phyloP scores from a whole-genome alignment of 306 rosid species.

The Albizia julibrissin region DNA sequence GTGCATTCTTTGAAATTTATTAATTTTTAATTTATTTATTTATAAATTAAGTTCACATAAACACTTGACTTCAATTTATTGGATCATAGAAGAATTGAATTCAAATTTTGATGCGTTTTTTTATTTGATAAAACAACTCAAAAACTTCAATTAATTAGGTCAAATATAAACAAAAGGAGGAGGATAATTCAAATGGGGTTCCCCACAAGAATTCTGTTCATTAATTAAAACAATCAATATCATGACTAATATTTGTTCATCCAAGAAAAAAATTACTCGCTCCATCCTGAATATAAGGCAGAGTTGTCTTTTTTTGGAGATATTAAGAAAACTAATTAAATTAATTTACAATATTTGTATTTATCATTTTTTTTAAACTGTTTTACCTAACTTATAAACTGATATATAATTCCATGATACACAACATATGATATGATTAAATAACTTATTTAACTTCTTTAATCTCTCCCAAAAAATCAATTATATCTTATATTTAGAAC shows the following conservation, averaged over 20 bases:
- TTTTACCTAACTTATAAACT: too few relatives aligned
- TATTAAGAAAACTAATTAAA: too few relatives aligned
- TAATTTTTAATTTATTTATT: neutral
- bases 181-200: neutral
- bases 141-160: neutral
- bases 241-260: neutral
- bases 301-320: too few relatives aligned
- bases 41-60: neutral
- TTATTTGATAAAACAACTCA: neutral
- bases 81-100: neutral
- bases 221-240: neutral
- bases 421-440: too few relatives aligned
- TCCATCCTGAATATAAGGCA: too few relatives aligned
- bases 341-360: too few relatives aligned
- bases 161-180: neutral
- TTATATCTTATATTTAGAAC: too few relatives aligned
- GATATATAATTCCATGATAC: too few relatives aligned
- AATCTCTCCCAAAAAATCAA: too few relatives aligned
- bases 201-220: conserved; percentile 1
- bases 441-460: too few relatives aligned
- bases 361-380: too few relatives aligned
- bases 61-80: neutral
- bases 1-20: neutral
- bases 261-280: neutral
- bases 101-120: neutral